Conservation (phyloP, 2,329 filamentous ascomycete species). For the Cladosporium cucumerinum region DNA sequence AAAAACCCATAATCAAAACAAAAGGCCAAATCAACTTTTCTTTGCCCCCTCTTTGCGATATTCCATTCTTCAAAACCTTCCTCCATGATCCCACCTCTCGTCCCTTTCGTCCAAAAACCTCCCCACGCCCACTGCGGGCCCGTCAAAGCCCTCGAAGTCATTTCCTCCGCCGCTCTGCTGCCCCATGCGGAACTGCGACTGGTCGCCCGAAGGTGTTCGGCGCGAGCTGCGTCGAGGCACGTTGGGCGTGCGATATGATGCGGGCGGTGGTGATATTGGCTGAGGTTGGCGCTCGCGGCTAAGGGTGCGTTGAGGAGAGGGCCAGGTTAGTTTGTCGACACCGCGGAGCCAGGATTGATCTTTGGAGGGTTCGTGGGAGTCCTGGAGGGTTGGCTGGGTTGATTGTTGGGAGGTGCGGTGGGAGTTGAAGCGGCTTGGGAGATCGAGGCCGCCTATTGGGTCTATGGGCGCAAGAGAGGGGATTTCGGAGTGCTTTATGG, state of each 20-base stretch:
- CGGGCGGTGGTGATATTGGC: background rate
- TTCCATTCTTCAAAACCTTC: background rate
- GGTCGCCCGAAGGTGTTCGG: conserved; percentile 21
- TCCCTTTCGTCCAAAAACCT: background rate
- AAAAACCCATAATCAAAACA: background rate
- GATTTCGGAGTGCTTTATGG: conserved; percentile 21
- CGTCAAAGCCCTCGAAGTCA: conserved; percentile 28
- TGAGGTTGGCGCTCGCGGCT: background rate
- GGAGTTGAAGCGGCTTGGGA: conserved; percentile 33
- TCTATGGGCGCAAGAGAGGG: conserved; percentile 31
- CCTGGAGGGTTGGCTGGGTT: background rate
- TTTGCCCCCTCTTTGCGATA: background rate
- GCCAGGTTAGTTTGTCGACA: conserved; percentile 30
- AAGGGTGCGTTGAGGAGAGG: background rate
- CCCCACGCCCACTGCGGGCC: background rate
- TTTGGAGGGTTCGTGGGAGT: background rate
- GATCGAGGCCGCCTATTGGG: conserved; percentile 28
- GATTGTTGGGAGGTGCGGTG: conserved; percentile 16
- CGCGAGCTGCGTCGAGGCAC: conserved; percentile 28
- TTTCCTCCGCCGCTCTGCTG: background rate
- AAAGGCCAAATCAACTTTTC: background rate
- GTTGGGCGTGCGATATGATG: conserved; percentile 17
- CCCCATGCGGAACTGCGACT: background rate
- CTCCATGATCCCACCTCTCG: background rate
- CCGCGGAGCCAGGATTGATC: conserved; percentile 29